Conservation (phyloP, 306 rosid genomes). For the Gleditsia sinensis region DNA sequence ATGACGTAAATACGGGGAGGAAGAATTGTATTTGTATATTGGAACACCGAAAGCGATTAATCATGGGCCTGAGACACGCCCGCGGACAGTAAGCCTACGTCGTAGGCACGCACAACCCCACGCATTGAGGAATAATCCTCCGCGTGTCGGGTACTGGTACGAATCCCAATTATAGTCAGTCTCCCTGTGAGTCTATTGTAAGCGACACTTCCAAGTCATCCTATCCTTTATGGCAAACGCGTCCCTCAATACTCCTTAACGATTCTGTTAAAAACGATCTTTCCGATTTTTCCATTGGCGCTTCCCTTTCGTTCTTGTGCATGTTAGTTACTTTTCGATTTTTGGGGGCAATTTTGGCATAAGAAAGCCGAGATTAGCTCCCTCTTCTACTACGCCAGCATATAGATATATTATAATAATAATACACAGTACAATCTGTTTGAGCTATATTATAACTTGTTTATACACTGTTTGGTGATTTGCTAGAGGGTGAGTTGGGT, state of each 20-base stretch:
- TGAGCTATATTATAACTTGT: background rate
- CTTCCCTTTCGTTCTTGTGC: background rate
- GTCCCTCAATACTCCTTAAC: background rate
- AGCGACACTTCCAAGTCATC: conserved; percentile 30
- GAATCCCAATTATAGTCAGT: background rate
- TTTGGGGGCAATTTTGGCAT: background rate
- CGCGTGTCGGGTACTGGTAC: conserved; percentile 22
- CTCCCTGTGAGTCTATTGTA: background rate
- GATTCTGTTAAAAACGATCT: background rate
- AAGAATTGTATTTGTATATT: background rate
- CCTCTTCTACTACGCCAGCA: background rate
- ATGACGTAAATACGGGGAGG: too few relatives aligned
- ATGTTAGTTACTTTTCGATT: too few relatives aligned
- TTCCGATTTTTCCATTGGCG: background rate
- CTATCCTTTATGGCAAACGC: conserved; percentile 16
- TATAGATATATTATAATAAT: background rate
- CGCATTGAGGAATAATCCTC: background rate
- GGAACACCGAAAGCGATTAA: background rate
- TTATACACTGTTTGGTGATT: background rate
- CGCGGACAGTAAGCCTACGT: background rate
- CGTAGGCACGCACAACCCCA: background rate
- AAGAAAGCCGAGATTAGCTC: background rate
- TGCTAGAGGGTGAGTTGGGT: conserved; percentile 7
- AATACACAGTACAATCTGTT: background rate
- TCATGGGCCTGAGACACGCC: background rate